Base-by-base conservation (phyloP, 1,284 basidiomycete species). In the Pterulicium gracile region DNA sequence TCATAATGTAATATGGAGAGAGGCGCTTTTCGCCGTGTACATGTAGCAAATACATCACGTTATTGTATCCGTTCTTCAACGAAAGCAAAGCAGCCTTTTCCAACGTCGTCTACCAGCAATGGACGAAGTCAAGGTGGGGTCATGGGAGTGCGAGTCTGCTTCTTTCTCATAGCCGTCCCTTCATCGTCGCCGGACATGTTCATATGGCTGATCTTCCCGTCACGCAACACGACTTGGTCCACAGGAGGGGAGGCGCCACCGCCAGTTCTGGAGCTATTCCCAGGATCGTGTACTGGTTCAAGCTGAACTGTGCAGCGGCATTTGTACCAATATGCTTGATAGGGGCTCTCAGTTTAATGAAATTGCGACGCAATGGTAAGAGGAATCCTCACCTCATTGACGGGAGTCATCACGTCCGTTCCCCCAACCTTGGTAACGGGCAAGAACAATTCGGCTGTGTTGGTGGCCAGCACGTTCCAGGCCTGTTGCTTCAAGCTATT, bases 311-410 rank as follows among this genome's bases (percentile, higher is more conserved):
- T 1, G 59, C 63, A 2, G 65, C 59, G 47, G 69, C 68, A 48
- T 69, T 70, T 5, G 68, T 69, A 0, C 54, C 59, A 17, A 68
- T 48, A 42, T 67, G 66, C 1, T 55, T 56, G 35, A 70, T 69
- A 64, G 67, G 34, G 0, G 43, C 21, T 34, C 19, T 22, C 20
- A 43, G 23, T 13, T 14, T 43, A 23, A 43, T 12, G 4, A n/a
- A 32, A n/a, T 32, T 32, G 27, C 7, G 7, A 32, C 27, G 7
- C 7, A 7, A 15, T 20, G 18, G 17, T 5, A 43, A 19, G 23
- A 12, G 12, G 20, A 24, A 43, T 5, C 20, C 70, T 20, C 46
- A 88, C 64, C 59, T 68, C 64, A 18, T 55, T 57, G 41, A 68
- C 56, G 4, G 65, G 62, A 47, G 62, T 63, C 27, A 67, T 35